Base-by-base conservation (phyloP, 83 land plant species). In the Isoetes engelmannii region DNA sequence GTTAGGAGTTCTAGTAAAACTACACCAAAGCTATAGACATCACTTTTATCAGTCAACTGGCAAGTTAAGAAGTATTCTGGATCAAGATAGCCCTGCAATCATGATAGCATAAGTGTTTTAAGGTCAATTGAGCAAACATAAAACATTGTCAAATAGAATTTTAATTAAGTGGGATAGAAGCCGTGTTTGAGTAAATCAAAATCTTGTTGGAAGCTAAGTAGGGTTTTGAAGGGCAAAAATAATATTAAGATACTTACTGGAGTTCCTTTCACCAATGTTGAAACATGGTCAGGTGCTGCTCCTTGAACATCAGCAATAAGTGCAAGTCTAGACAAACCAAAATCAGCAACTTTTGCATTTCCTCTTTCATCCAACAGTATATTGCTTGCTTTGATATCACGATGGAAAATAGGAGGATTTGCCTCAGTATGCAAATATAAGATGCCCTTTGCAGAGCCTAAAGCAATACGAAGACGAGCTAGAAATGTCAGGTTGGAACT, bases 381-480 rank as follows among this genome's bases (percentile, higher is more conserved):
- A 51, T 51, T 51, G 54, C 54, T 51, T 51, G 54, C 54, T 51
- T 51, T 51, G 12, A 51, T 51, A 51, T 51, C 54, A 51, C 54
- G 54, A 15, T 51, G 54, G 12, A 51, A 51, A 1, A 51, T 51
- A 51, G 54, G 54, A 51, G 54, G 54, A 51, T 51, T 51, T 51
- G 54, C 54, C 54, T 51, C 54, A 51, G 54, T 51, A 51, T 51
- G 54, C 12, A 51, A 15, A 15, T 51, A 51, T 51, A 51, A 51
- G 12, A 51, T 51, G 54, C 54, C 54, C 54, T 51, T 51, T 51
- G 54, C 54, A 51, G 54, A 51, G 15, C n/a, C 54, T 12, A 51
- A 12, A 12, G 54, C 54, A 1, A 51, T n/a, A 12, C 54, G 54
- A 51, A 51, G 54, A 12, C 54, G 54, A 12, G 54, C 15, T 51